phyloP scores from a whole-genome alignment of 345 rosid species.

The Zanthoxylum bungeanum region DNA sequence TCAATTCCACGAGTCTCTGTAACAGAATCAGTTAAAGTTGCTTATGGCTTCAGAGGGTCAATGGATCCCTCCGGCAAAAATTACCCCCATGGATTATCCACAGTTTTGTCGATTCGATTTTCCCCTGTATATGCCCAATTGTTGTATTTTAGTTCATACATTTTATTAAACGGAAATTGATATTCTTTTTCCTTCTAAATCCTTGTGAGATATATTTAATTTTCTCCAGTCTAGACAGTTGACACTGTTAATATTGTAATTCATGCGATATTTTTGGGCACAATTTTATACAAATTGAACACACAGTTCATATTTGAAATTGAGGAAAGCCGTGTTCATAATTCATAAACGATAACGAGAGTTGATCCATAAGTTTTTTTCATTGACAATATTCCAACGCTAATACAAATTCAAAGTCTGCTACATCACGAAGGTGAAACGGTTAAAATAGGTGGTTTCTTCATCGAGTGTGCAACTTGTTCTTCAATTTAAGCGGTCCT shows the following conservation, averaged over 20 bases:
- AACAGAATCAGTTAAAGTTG: conserved; percentile 66
- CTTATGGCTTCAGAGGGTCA: conserved; percentile 55
- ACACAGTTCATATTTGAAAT: not conserved
- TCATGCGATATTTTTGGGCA: not conserved
- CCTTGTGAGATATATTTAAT: not conserved
- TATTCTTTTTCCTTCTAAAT: conserved; percentile 12
- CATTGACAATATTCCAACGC: not conserved
- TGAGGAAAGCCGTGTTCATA: not conserved
- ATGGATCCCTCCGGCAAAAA: conserved; percentile 68
- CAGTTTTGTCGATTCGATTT: not conserved
- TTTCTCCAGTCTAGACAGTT: not conserved
- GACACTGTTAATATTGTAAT: not conserved
- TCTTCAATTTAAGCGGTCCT: conserved; percentile 61
- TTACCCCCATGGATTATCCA: conserved; percentile 53
- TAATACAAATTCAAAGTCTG: not conserved
- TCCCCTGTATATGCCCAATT: conserved; percentile 12
- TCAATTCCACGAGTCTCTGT: conserved; percentile 58
- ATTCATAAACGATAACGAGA: not conserved
- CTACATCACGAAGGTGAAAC: not conserved
- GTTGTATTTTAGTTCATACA: conserved; percentile 22
- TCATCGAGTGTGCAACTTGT: not conserved
- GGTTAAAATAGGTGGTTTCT: not conserved
- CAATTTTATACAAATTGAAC: not conserved
- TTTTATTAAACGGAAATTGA: conserved; percentile 12
- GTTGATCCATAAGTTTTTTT: not conserved